Evolutionary conservation across 2,329 filamentous ascomycete species (phyloP).

Genomic region (Epichloe amarillans): DNA sequence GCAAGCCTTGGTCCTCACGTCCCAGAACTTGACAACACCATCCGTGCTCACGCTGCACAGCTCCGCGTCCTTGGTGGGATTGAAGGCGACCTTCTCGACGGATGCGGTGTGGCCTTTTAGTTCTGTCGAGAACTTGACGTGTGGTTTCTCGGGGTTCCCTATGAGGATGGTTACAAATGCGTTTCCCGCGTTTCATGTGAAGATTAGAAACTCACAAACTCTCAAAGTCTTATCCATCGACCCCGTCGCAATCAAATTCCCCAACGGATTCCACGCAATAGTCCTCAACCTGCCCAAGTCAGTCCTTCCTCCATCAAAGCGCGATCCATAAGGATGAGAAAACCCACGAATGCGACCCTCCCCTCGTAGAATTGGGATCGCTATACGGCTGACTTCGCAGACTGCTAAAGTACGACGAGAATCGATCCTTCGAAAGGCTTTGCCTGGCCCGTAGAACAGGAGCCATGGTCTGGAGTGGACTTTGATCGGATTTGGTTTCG

Average conservation of each 20-base stretch:
- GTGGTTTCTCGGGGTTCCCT: constrained; percentile 66
- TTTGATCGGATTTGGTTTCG: neutral
- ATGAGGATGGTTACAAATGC: neutral
- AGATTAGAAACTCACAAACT: constrained; percentile 39
- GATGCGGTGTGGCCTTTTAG: constrained; percentile 52
- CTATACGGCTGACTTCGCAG: constrained; percentile 61
- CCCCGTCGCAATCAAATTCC: constrained; percentile 73
- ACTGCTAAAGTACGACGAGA: constrained; percentile 51
- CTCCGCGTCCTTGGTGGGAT: constrained; percentile 63
- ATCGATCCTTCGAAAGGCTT: constrained; percentile 54
- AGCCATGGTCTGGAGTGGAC: constrained; percentile 19
- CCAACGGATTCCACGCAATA: constrained; percentile 80
- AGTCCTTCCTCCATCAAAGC: neutral
- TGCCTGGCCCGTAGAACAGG: constrained; percentile 33
- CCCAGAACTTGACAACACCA: constrained; percentile 67
- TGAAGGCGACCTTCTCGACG: constrained; percentile 67
- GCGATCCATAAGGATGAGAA: neutral
- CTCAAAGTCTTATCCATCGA: constrained; percentile 56
- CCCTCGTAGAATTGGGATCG: constrained; percentile 45
- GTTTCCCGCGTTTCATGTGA: neutral
- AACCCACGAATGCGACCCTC: constrained; percentile 43
- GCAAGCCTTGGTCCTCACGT: constrained; percentile 58
- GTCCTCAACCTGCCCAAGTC: constrained; percentile 47
- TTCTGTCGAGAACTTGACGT: constrained; percentile 63
- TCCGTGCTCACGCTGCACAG: constrained; percentile 63